Percentiles rank a stretch among this genome's conserved stretches.
These are phyloP conservation scores for Pythium dissotocum DNA, from an alignment of 352 stramenopile genomes.

Conservation along the genomic window DNA sequence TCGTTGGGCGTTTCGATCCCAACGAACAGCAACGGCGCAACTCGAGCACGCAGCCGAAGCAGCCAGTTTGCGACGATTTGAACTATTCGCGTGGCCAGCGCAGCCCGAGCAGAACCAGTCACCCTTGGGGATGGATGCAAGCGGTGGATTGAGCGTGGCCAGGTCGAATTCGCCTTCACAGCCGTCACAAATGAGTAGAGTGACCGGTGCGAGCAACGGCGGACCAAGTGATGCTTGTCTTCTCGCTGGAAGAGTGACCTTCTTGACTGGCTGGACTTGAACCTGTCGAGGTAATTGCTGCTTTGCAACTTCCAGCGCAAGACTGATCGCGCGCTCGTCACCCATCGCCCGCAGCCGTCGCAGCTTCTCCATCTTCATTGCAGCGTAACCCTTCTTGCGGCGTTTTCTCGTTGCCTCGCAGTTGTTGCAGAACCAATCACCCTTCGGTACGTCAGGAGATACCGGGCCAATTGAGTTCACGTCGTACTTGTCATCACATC, in stretches of 20 bases:
- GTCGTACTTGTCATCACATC: constrained; percentile 70
- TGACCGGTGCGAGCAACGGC: constrained; percentile 25
- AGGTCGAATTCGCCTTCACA: constrained; percentile 68
- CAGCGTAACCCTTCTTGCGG: constrained; percentile 30
- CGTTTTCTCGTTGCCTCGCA: constrained; percentile 25
- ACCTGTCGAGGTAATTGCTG: constrained; percentile 1
- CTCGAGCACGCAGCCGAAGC: constrained; percentile 7
- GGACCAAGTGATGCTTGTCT: constrained; percentile 5
- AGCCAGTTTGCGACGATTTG: background rate
- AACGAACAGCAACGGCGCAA: constrained; percentile 16
- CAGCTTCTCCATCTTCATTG: constrained; percentile 28
- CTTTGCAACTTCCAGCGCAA: background rate
- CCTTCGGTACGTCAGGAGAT: constrained; percentile 40
- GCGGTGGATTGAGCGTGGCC: constrained; percentile 41
- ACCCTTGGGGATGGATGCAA: constrained; percentile 41
- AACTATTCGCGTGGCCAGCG: background rate
- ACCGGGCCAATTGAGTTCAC: constrained; percentile 47
- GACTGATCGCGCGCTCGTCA: background rate
- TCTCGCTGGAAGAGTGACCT: background rate
- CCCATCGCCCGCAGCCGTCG: constrained; percentile 15
- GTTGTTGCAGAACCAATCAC: constrained; percentile 45
- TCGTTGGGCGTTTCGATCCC: constrained; percentile 26
- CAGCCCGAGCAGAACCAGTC: constrained; percentile 44
- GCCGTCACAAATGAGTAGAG: constrained; percentile 72
- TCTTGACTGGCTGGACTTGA: constrained; percentile 9